These are phyloP conservation scores for Schizosaccharomyces osmophilus DNA, from an alignment of 805 yeast genomes.

Conservation along the genomic window DNA sequence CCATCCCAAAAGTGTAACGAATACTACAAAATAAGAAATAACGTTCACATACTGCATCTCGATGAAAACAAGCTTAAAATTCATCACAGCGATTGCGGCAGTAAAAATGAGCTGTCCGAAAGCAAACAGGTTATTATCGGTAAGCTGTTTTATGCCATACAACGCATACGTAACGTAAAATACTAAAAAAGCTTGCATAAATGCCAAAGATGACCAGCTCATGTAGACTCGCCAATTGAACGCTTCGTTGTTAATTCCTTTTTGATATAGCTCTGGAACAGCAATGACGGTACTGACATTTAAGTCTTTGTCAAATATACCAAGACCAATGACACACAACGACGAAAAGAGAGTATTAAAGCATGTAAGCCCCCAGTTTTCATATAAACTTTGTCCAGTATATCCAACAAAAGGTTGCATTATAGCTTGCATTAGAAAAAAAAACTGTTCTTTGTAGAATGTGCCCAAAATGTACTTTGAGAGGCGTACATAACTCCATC, in stretches of 20 bases:
- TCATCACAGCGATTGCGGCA: constrained; percentile 45
- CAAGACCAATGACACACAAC: constrained; percentile 69
- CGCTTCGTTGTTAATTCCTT: constrained; percentile 31
- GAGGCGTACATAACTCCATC: constrained; percentile 82
- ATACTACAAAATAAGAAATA: constrained; percentile 37
- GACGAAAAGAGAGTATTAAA: constrained; percentile 89
- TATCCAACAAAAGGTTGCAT: constrained; percentile 70
- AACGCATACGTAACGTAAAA: constrained; percentile 18
- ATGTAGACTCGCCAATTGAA: constrained; percentile 50
- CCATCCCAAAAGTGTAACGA: constrained; percentile 66
- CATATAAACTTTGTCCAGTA: constrained; percentile 82
- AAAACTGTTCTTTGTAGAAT: constrained; percentile 77
- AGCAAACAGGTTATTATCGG: constrained; percentile 61
- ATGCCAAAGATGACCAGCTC: constrained; percentile 56
- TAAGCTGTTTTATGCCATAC: constrained; percentile 42
- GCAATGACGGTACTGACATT: constrained; percentile 71
- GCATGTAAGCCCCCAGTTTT: constrained; percentile 92
- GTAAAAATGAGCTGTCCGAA: constrained; percentile 56
- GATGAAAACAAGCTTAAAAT: constrained; percentile 51
- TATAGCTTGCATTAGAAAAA: constrained; percentile 68
- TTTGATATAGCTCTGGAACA: constrained; percentile 59
- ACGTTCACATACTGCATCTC: constrained; percentile 55
- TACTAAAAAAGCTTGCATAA: constrained; percentile 46
- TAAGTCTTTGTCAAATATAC: constrained; percentile 86
- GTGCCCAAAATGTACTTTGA: constrained; percentile 80